These are phyloP conservation scores for Argentina anserina DNA, from an alignment of 306 rosid genomes.

Conservation along the genomic window DNA sequence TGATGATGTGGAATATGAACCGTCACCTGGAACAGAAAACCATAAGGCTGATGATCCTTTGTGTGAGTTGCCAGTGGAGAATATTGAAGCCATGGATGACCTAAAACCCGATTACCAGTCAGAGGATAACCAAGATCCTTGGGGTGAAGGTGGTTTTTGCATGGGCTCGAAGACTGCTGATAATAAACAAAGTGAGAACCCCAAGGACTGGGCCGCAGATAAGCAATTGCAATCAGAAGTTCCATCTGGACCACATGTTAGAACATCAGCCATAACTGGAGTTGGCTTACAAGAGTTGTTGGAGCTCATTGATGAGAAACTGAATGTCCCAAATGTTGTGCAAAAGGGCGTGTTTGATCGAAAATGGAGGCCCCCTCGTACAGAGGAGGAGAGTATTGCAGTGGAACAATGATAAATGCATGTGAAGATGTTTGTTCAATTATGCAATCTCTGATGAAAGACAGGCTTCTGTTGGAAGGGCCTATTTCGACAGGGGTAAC, in stretches of 20 bases:
- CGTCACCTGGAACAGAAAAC: conserved; percentile 14
- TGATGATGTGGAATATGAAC: conserved; percentile 16
- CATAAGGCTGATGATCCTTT: conserved; percentile 12
- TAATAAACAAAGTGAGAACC: conserved; percentile 27
- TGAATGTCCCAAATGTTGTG: conserved; percentile 40
- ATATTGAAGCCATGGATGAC: conserved; percentile 36
- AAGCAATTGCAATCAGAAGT: conserved; percentile 17
- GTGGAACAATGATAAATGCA: conserved; percentile 35
- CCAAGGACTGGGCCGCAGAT: conserved; percentile 16
- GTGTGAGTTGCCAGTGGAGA: conserved; percentile 22
- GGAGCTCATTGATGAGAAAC: conserved; percentile 65
- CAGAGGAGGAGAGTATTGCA: conserved; percentile 35
- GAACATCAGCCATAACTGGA: conserved; percentile 66
- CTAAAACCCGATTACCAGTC: conserved; percentile 35
- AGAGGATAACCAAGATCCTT: conserved; percentile 36
- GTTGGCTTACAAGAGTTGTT: conserved; percentile 84
- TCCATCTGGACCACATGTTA: conserved; percentile 60
- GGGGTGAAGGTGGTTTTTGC: conserved; percentile 28
- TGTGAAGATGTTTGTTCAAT: background rate
- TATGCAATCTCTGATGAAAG: background rate
- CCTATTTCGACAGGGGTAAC: background rate
- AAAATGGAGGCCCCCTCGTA: conserved; percentile 80
- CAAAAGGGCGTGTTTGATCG: conserved; percentile 45
- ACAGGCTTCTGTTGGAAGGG: background rate
- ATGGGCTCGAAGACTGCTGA: conserved; percentile 19